Conservation (phyloP, 2,329 filamentous ascomycete species). For the Fusarium beomiforme region DNA sequence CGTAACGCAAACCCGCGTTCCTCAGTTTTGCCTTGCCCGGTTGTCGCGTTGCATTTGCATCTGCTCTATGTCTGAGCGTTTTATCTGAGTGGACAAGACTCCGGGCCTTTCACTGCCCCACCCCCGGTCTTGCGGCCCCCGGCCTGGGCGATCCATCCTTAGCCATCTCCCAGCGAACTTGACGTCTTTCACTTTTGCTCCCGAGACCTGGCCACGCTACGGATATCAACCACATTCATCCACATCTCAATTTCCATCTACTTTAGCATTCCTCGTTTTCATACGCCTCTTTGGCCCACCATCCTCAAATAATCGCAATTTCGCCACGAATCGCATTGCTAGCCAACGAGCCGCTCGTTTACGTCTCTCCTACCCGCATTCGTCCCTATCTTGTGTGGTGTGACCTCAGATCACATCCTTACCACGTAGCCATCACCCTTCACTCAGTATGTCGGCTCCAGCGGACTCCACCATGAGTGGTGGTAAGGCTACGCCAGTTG, state of each 20-base stretch:
- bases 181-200: slow-evolving; percentile 45
- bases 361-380: slow-evolving; percentile 13
- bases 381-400: slow-evolving; percentile 37
- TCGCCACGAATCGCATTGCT: slow-evolving; percentile 6
- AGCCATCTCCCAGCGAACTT: slow-evolving; percentile 37
- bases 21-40: slow-evolving; percentile 11
- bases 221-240: slow-evolving; percentile 28
- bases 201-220: slow-evolving; percentile 40
- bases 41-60: slow-evolving; percentile 37
- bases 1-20: background rate
- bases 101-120: slow-evolving; percentile 38
- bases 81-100: slow-evolving; percentile 39
- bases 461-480: slow-evolving; percentile 48
- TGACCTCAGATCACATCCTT: slow-evolving; percentile 39
- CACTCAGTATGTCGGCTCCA: slow-evolving; percentile 45
- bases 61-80: slow-evolving; percentile 35
- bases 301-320: slow-evolving; percentile 16
- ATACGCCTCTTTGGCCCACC: slow-evolving; percentile 29
- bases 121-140: slow-evolving; percentile 43
- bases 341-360: slow-evolving; percentile 36
- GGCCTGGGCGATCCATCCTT: slow-evolving; percentile 41
- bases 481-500: slow-evolving; percentile 43
- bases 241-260: slow-evolving; percentile 25
- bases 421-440: slow-evolving; percentile 27
- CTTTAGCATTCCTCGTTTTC: slow-evolving; percentile 26